Base-by-base conservation (phyloP, 345 rosid species). In the Lepidium sativum region DNA sequence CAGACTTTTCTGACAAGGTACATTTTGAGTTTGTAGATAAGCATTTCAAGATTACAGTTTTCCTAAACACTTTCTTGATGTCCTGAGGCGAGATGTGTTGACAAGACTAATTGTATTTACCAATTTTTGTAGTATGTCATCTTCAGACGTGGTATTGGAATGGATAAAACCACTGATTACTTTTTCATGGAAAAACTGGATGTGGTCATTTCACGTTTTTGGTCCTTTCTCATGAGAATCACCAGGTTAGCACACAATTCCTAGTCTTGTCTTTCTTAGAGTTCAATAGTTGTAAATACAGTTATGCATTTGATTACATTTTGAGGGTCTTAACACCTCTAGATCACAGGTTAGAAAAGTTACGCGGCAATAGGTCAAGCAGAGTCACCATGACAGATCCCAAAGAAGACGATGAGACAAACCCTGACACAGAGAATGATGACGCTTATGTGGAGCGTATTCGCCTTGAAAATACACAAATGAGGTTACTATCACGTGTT, bases 131-230 rank as follows among this genome's bases (percentile, higher is more conserved):
- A 92, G 98, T 92, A 84, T 54, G 79, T 92, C 59, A 87, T 92
- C 75, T 92, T 92, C 80, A 82, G 98, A 60, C 89, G 97, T 33
- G 98, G 98, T 45, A 83, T 92, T 54, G 98, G 97, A 63, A 48
- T 89, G 61, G 98, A 92, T 80, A 75, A 54, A 67, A 92, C 91
- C 63, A 80, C 87, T 3, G 89, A 81, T 75, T 89, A 72, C 74
- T 92, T 92, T 79, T 69, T 87, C 82, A 75, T 82, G 92, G 92
- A 84, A 79, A 89, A 87, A 72, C 77, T 92, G 65, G 91, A 92
- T 78, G 80, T 87, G 75, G 76, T 92, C 49, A 86, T 92, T 66
- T 68, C 83, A 66, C 91, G 94, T 38, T 49, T 86, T 68, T 92
- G 98, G 98, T 73, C 83, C 58, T 84, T 2, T 77, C 69, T 89